Base-by-base conservation (phyloP, 495 filamentous ascomycete genomes). In the Xylaria curta region DNA sequence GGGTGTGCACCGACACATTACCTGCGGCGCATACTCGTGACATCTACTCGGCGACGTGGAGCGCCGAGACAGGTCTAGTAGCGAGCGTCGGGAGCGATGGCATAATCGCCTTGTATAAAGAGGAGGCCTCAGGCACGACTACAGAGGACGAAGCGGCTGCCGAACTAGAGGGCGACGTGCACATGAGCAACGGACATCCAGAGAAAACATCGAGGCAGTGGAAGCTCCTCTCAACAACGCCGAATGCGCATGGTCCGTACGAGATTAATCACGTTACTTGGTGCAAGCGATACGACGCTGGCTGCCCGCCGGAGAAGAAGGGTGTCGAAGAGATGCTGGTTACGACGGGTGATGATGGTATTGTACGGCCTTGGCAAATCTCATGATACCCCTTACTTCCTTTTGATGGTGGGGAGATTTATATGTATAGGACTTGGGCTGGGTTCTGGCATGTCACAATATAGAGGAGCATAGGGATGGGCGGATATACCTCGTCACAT, bases 221-320 rank as follows among this genome's bases (percentile, higher is more conserved):
- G 95, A 82, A 83, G 17, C 79, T 94, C 36, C 70, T 94, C 46
- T 89, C 89, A 0, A 87, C 88, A 42, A 70, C 92, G 1, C 84
- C 89, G 42, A 89, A 87, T 12, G 93, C 92, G 6, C 96, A 99
- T 79, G 94, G 91, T 0, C 92, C 96, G 6, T 97, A 94, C 78
- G 96, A 99, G 80, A 85, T 98, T 73, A 99, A 99, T 72, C 92
- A 97, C 78, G 88, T 94, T 40, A 88, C 88, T 9, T 98, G 96
- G 95, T 90, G 89, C 62, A 86, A 83, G 75, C 77, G 89, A 49
- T 90, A 83, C 74, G 89, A 91, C 72, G 69, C 79, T 4, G 85
- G 79, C 8, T 76, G 74, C 33, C 38, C 75, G 10, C 82, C 87
- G 4, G 83, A 84, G 53, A 79, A 78, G 60, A 82, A 75, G 66